phyloP scores from a whole-genome alignment of 1,284 basidiomycete species.

The Fistulina hepatica region DNA sequence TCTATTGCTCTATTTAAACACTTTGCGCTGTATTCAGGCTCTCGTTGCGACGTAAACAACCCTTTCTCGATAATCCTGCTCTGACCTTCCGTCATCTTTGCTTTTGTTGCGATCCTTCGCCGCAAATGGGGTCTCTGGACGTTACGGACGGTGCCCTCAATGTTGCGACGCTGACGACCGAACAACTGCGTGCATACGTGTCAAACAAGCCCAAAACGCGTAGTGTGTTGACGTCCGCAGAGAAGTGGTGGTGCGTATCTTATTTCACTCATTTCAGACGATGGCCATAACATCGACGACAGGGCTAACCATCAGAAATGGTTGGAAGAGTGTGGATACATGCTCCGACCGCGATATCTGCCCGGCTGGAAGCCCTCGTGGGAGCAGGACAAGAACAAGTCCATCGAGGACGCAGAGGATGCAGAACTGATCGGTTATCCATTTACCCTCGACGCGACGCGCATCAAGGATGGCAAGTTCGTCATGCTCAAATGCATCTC shows the following conservation, averaged over 20 bases:
- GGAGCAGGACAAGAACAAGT: constrained; percentile 5
- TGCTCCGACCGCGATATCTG: constrained; percentile 22
- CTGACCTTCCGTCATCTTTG: too few relatives aligned
- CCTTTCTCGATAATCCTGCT: too few relatives aligned
- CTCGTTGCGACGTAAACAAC: too few relatives aligned
- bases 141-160: too few relatives aligned
- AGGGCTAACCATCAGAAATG: constrained; percentile 2
- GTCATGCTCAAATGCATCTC: constrained; percentile 16
- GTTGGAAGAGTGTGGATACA: constrained; percentile 17
- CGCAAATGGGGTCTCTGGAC: too few relatives aligned
- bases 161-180: too few relatives aligned
- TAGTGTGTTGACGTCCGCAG: not conserved
- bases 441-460: constrained; percentile 14
- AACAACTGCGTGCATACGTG: not conserved
- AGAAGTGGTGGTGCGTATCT: constrained; percentile 13
- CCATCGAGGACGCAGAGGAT: not conserved
- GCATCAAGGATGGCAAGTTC: constrained; percentile 14
- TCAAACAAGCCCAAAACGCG: not conserved
- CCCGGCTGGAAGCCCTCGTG: constrained; percentile 22
- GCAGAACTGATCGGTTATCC: not conserved
- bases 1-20: too few relatives aligned
- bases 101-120: too few relatives aligned
- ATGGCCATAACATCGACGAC: too few relatives aligned
- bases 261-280: too few relatives aligned
- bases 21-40: too few relatives aligned